Conservation (phyloP, 306 rosid species). For the Alnus glutinosa region DNA sequence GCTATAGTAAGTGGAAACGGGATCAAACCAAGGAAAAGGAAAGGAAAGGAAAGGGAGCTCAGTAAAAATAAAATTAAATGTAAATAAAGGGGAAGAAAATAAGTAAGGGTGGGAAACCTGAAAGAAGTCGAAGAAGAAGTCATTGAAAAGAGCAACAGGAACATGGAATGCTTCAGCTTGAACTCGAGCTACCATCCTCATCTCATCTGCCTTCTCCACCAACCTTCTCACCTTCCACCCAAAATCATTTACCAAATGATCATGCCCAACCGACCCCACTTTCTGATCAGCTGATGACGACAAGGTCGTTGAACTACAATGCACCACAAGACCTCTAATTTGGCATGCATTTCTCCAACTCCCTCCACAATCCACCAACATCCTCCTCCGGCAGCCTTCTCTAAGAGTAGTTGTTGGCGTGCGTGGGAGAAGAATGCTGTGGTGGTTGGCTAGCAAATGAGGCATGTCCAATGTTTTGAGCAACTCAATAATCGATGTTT, state of each 20-base stretch:
- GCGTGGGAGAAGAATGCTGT: not conserved
- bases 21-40: no score
- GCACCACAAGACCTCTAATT: conserved; percentile 27
- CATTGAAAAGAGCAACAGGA: conserved; percentile 62
- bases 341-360: conserved; percentile 8
- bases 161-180: conserved; percentile 85
- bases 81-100: not conserved
- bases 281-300: conserved; percentile 33
- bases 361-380: not conserved
- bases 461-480: conserved; percentile 37
- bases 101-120: conserved; percentile 41
- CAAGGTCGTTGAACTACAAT: conserved; percentile 14
- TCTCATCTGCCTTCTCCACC: conserved; percentile 55
- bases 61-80: not conserved
- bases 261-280: conserved; percentile 34
- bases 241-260: conserved; percentile 49
- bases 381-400: no score
- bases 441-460: conserved; percentile 44
- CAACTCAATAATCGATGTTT: no score
- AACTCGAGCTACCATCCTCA: conserved; percentile 55
- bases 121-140: conserved; percentile 70
- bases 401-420: no score
- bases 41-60: no score
- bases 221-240: conserved; percentile 82
- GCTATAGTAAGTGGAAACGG: not conserved